Evolutionary conservation across 2,329 filamentous ascomycete species (phyloP), one percentile per base, ranked within the genome.

Genomic region (Lachnellula arida): DNA sequence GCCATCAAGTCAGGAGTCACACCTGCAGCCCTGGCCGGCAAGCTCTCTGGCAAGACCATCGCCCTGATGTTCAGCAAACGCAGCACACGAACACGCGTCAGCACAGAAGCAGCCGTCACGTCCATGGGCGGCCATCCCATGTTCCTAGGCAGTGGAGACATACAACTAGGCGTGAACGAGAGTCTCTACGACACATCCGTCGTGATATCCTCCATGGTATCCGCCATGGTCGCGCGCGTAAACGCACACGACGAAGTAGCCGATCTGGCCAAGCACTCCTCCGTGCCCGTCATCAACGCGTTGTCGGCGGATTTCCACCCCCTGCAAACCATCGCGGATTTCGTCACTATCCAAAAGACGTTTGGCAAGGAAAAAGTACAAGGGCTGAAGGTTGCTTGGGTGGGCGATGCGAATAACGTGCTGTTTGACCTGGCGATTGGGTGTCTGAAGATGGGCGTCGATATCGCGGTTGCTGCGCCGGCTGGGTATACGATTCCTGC

Each of bases 41-140:
- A 82, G 11, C 75, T 99, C 60, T 74, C 81, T 0, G 89, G 90
- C 51, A 85, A 90, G 73, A 92, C 91, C 0, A 83, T 99, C 34
- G 93, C 94, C 63, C 88, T 99, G 85, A 90, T 95, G 80, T 99
- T 99, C 78, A 95, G 82, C 80, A 99, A 99, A 77, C 86, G 92
- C 64, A 95, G 89, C 67, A 99, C 94, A 12, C 84, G 94, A 58
- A 99, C 94, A 12, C 86, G 94, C 60, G 87, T 99, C 34, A 96
- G 91, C 1, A 97, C 92, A 1, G 94, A 99, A 77, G 88, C 88
- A 7, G 94, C 94, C 12, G 86, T 97, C 39, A 83, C 87, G n/a
- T 78, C 89, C 57, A 81, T 99, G 78, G 91, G 92, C 39, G 94
- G 93, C 0, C 88, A 96, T 67, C 87, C 94, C 22, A 97, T 99